Evolutionary conservation across 179 eudicot species (phyloP).

Genomic region (Beta lomatogona): DNA sequence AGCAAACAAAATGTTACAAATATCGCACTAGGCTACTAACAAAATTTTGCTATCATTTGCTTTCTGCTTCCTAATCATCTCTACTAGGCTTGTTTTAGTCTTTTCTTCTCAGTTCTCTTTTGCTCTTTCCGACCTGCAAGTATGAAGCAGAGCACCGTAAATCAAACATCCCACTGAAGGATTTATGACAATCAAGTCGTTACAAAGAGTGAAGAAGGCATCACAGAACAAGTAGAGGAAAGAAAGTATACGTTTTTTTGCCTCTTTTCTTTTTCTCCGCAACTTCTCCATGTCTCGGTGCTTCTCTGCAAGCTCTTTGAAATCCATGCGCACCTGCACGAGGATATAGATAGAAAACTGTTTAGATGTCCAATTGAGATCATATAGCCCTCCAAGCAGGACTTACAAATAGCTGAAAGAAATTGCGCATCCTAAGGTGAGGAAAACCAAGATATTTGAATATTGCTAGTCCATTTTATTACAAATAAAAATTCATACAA

Average conservation of each 20-base stretch:
- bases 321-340: slow-evolving; percentile 55
- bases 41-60: background rate
- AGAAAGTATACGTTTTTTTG: slow-evolving; percentile 41
- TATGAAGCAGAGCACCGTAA: slow-evolving; percentile 3
- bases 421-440: background rate
- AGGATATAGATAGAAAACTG: slow-evolving; percentile 4
- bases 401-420: background rate
- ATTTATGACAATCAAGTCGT: no score
- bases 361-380: background rate
- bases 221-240: background rate
- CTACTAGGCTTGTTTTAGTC: slow-evolving; percentile 35
- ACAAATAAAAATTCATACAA: background rate
- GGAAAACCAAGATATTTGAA: background rate
- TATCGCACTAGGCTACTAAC: no score
- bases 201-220: background rate
- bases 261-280: slow-evolving; percentile 74
- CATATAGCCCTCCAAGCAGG: background rate
- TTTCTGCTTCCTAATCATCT: background rate
- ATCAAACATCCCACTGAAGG: background rate
- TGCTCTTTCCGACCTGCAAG: slow-evolving; percentile 74
- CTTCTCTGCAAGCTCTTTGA: slow-evolving; percentile 62
- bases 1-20: no score
- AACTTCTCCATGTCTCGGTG: slow-evolving; percentile 57
- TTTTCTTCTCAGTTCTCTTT: slow-evolving; percentile 59
- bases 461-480: background rate